Percentiles rank a stretch among this genome's conserved stretches.
Conservation (phyloP, 192 early-diverging fungal genomes). For the Entophlyctis helioformis region DNA sequence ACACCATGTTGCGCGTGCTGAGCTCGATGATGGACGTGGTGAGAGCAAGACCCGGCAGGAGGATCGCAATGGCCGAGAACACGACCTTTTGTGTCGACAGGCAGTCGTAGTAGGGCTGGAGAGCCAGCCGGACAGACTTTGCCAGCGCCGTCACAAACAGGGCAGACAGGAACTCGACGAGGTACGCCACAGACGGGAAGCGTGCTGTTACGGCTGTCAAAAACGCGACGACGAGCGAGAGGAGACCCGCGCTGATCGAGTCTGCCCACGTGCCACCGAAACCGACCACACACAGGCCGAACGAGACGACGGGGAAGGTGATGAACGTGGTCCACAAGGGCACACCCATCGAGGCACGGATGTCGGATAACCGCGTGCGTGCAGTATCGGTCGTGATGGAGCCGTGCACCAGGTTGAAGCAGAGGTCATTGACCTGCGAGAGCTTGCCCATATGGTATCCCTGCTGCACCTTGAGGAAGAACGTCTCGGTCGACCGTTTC, state of each 20-base stretch:
- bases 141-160: slow-evolving; percentile 15
- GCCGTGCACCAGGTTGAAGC: slow-evolving; percentile 15
- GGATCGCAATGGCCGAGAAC: slow-evolving; percentile 16
- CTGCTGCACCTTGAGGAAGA: slow-evolving; percentile 22
- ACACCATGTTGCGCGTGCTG: slow-evolving; percentile 74
- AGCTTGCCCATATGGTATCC: slow-evolving; percentile 33
- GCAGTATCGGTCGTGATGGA: slow-evolving; percentile 18
- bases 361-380: slow-evolving; percentile 10
- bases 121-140: neutral
- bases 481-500: slow-evolving; percentile 12
- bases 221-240: slow-evolving; percentile 9
- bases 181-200: slow-evolving; percentile 12
- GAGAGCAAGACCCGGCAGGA: slow-evolving; percentile 57
- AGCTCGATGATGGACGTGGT: slow-evolving; percentile 82
- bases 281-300: slow-evolving; percentile 18
- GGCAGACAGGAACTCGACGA: slow-evolving; percentile 28
- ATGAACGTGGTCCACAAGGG: slow-evolving; percentile 5
- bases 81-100: slow-evolving; percentile 13
- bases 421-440: slow-evolving; percentile 29
- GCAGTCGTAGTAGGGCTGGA: slow-evolving; percentile 2
- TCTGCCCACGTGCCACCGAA: slow-evolving; percentile 27
- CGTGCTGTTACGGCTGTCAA: too few relatives aligned
- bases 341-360: slow-evolving; percentile 9
- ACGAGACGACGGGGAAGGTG: slow-evolving; percentile 20
- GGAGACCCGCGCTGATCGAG: slow-evolving; percentile 10